phyloP scores from a whole-genome alignment of 768 basidiomycete genomes.

The Agrocybe praecox region DNA sequence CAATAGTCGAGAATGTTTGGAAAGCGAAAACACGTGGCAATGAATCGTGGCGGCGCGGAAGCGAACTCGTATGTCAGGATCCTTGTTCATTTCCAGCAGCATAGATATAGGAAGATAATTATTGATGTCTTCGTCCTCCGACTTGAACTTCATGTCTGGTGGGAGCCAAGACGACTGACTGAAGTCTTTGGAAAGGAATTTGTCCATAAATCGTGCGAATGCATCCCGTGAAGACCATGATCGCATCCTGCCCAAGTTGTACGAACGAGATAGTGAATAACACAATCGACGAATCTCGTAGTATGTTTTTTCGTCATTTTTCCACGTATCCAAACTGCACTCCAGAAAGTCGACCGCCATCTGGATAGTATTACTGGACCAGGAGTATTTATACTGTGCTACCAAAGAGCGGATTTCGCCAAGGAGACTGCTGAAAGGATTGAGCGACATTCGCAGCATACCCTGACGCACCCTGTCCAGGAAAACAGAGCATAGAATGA shows the following conservation, averaged over 20 bases:
- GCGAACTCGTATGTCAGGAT: slow-evolving; percentile 83
- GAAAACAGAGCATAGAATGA: slow-evolving; percentile 58
- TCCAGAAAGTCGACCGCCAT: slow-evolving; percentile 64
- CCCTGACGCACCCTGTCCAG: slow-evolving; percentile 57
- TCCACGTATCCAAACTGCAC: slow-evolving; percentile 68
- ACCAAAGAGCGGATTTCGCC: slow-evolving; percentile 45
- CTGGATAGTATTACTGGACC: slow-evolving; percentile 53
- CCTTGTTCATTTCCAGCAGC: slow-evolving; percentile 56
- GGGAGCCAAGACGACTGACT: slow-evolving; percentile 48
- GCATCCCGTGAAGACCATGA: slow-evolving; percentile 74
- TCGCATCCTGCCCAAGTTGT: slow-evolving; percentile 41
- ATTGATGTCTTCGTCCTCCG: slow-evolving; percentile 20
- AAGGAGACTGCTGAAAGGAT: slow-evolving; percentile 56
- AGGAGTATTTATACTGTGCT: slow-evolving; percentile 49
- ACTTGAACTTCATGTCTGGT: slow-evolving; percentile 27
- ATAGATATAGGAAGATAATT: slow-evolving; percentile 40
- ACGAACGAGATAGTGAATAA: slow-evolving; percentile 51
- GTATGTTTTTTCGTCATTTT: slow-evolving; percentile 34
- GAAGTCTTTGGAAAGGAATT: slow-evolving; percentile 64
- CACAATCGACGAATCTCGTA: slow-evolving; percentile 51
- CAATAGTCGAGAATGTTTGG: slow-evolving; percentile 36
- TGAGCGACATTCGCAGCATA: slow-evolving; percentile 51
- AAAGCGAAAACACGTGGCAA: slow-evolving; percentile 57
- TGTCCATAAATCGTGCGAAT: slow-evolving; percentile 65
- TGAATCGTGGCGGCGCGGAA: slow-evolving; percentile 71